These are phyloP conservation scores for Prunus persica DNA, from an alignment of 306 rosid genomes.

Conservation along the genomic window DNA sequence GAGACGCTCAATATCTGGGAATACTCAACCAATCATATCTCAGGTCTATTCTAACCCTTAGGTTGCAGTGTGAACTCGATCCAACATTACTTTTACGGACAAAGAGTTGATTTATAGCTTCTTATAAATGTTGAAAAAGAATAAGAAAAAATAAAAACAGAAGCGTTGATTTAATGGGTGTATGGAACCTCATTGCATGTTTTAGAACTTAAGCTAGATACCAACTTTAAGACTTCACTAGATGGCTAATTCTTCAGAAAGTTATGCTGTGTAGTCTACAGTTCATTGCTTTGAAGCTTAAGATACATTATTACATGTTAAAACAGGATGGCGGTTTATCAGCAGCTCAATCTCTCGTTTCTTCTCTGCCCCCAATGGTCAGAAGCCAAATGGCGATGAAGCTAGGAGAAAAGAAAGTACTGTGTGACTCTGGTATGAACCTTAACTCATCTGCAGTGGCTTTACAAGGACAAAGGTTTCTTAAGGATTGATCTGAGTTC, in stretches of 20 bases:
- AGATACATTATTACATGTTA: conserved; percentile 5
- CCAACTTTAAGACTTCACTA: background rate
- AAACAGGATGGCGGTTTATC: conserved; percentile 63
- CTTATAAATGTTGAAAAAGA: too few species aligned
- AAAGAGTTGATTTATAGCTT: background rate
- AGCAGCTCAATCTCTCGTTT: conserved; percentile 51
- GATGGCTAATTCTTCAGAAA: background rate
- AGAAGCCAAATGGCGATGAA: conserved; percentile 54
- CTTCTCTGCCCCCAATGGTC: conserved; percentile 61
- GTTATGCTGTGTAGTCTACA: background rate
- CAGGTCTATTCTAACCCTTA: conserved; percentile 53
- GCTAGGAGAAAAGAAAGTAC: conserved; percentile 42
- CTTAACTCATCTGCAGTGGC: background rate
- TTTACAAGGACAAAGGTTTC: conserved; percentile 1
- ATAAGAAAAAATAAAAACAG: background rate
- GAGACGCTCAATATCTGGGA: conserved; percentile 45
- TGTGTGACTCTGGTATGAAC: conserved; percentile 53
- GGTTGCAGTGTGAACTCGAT: background rate
- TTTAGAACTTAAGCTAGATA: background rate
- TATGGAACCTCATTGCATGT: background rate
- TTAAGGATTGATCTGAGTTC: conserved; percentile 4
- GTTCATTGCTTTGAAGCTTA: background rate
- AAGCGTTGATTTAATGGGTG: background rate
- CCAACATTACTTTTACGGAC: background rate
- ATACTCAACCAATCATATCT: conserved; percentile 39